A percentile compares a stretch with the other conserved stretches of the same genome.
These are phyloP conservation scores for Magnaporthales sp. DNA, from an alignment of 2,329 filamentous ascomycete species.

Conservation along the genomic window DNA sequence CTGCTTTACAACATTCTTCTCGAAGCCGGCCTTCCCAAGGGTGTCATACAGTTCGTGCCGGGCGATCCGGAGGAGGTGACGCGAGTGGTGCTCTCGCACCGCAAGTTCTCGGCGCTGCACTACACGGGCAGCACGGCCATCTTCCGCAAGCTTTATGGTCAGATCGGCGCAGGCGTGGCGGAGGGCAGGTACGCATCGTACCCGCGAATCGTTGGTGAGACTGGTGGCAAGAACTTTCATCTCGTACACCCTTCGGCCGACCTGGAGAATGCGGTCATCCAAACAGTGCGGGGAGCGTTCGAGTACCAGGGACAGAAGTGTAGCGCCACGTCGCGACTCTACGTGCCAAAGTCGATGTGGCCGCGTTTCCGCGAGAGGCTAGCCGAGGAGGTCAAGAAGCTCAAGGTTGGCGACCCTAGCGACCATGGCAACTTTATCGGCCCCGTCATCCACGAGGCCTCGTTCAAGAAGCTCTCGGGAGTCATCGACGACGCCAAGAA, in stretches of 20 bases:
- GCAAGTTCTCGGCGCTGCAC: constrained; percentile 81
- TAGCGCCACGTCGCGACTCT: constrained; percentile 41
- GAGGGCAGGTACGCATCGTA: constrained; percentile 78
- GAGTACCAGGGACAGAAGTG: constrained; percentile 45
- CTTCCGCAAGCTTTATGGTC: constrained; percentile 80
- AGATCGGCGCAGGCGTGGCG: constrained; percentile 74
- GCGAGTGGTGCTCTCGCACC: constrained; percentile 64
- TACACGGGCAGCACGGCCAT: constrained; percentile 91
- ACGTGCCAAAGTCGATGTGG: constrained; percentile 40
- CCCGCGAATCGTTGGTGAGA: constrained; percentile 40
- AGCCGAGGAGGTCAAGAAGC: constrained; percentile 25
- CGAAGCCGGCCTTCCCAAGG: constrained; percentile 80
- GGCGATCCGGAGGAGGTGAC: constrained; percentile 83
- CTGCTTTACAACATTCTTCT: constrained; percentile 82
- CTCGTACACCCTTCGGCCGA: constrained; percentile 38
- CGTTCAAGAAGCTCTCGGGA: constrained; percentile 34
- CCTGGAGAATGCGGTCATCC: constrained; percentile 32
- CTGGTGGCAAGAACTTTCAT: constrained; percentile 45
- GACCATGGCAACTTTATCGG: constrained; percentile 31
- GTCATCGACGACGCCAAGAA: constrained; percentile 35
- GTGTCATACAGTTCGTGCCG: constrained; percentile 90
- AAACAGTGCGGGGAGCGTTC: constrained; percentile 38
- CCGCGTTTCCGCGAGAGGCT: constrained; percentile 28
- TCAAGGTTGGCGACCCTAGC: constrained; percentile 20
- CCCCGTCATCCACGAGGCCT: constrained; percentile 37